Evolutionary conservation across 106 monocot genomes (phyloP).

Genomic region (Phalaenopsis aphrodite): DNA sequence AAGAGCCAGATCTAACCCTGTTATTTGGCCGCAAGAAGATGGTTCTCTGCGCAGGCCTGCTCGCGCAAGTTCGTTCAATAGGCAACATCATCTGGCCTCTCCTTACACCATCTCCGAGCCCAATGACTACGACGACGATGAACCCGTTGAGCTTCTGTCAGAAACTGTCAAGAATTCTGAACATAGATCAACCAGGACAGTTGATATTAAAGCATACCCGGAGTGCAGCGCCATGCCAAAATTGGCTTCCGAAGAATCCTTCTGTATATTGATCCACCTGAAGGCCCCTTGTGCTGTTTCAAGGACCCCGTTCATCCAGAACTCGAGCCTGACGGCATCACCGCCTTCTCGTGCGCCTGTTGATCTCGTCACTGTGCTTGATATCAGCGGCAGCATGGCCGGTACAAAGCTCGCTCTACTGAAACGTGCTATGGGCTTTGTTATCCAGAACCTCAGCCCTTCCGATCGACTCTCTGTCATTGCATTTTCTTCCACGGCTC

Average conservation of each 20-base stretch:
- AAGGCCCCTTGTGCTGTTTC: conserved; percentile 45
- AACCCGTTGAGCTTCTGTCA: conserved; percentile 28
- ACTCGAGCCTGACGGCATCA: not conserved
- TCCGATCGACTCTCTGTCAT: conserved; percentile 74
- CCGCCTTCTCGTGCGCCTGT: conserved; percentile 46
- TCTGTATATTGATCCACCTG: conserved; percentile 43
- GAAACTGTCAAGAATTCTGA: conserved; percentile 8
- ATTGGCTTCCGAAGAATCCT: conserved; percentile 12
- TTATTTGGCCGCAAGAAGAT: conserved; percentile 44
- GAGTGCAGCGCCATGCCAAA: conserved; percentile 48
- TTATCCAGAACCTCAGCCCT: conserved; percentile 74
- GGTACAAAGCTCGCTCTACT: conserved; percentile 80
- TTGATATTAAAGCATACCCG: conserved; percentile 47
- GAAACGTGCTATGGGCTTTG: conserved; percentile 89
- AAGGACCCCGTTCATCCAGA: not conserved
- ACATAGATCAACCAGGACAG: conserved; percentile 13
- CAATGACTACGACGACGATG: conserved; percentile 58
- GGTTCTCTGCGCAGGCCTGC: conserved; percentile 32
- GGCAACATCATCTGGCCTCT: conserved; percentile 17
- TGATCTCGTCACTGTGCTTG: conserved; percentile 83
- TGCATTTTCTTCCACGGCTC: conserved; percentile 75
- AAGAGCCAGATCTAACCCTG: conserved; percentile 41
- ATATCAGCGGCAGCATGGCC: conserved; percentile 90
- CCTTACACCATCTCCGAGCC: conserved; percentile 38
- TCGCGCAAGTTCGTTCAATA: conserved; percentile 14